These are phyloP conservation scores for Sutorius australiensis DNA, from an alignment of 768 basidiomycete species.

Conservation along the genomic window DNA sequence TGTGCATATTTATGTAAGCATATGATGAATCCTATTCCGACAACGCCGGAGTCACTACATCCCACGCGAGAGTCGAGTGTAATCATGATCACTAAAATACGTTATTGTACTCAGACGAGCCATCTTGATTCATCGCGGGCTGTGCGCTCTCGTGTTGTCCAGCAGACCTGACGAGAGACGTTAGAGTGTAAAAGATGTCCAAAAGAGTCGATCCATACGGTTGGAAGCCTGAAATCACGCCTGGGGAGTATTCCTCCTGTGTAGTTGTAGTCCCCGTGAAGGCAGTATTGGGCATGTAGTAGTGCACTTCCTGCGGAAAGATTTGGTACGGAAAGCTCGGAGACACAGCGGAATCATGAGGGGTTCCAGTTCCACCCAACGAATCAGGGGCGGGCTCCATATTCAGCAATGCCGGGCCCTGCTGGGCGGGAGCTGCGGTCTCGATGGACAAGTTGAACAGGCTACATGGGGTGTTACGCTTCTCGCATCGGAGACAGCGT, in stretches of 20 bases:
- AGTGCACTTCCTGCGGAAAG: not conserved
- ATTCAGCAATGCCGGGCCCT: not conserved
- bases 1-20: not conserved
- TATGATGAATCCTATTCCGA: not conserved
- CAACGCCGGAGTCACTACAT: not conserved
- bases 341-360: conserved; percentile 2
- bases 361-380: conserved; percentile 6
- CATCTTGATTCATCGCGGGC: conserved; percentile 4
- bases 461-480: conserved; percentile 11
- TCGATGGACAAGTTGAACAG: conserved; percentile 8
- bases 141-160: conserved; percentile 11
- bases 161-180: conserved; percentile 5
- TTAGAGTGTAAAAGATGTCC: not conserved
- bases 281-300: not conserved
- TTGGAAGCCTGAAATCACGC: not conserved
- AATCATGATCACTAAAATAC: conserved; percentile 12
- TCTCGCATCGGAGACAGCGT: conserved; percentile 18
- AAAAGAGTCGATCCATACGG: conserved; percentile 5
- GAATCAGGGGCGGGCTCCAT: not conserved
- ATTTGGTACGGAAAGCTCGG: not conserved
- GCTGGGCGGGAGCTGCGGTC: conserved; percentile 2
- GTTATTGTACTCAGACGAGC: conserved; percentile 4
- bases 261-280: not conserved
- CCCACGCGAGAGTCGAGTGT: conserved; percentile 6
- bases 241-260: conserved; percentile 7